Percentiles rank a stretch among this genome's conserved stretches.
These are phyloP conservation scores for Monilinia fructigena DNA, from an alignment of 2,329 filamentous ascomycete species.

Conservation along the genomic window DNA sequence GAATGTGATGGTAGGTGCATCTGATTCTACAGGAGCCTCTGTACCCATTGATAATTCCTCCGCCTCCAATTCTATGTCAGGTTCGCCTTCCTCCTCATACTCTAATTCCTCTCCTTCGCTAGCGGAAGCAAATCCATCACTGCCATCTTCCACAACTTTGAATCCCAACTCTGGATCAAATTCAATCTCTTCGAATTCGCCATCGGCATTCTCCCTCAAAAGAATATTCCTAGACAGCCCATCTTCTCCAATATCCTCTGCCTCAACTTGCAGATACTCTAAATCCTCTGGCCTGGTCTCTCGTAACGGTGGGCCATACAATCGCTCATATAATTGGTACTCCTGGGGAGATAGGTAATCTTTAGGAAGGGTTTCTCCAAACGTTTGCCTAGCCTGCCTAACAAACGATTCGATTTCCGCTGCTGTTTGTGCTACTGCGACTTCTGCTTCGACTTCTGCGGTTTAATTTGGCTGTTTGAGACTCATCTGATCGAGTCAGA, in stretches of 20 bases:
- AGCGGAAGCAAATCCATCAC: constrained; percentile 17
- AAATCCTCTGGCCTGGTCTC: constrained; percentile 60
- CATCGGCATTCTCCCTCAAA: constrained; percentile 55
- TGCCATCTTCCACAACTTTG: constrained; percentile 39
- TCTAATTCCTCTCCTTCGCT: constrained; percentile 1
- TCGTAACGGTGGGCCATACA: constrained; percentile 75
- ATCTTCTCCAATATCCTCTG: constrained; percentile 51
- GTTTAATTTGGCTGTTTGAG: background rate
- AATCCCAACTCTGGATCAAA: constrained; percentile 36
- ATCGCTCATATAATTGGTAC: constrained; percentile 70
- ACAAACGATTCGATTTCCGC: constrained; percentile 61
- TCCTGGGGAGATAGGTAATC: constrained; percentile 69
- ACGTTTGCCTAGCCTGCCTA: constrained; percentile 68
- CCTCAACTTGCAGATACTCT: constrained; percentile 41
- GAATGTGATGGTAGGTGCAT: constrained; percentile 28
- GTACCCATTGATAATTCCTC: constrained; percentile 35
- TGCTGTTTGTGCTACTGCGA: background rate
- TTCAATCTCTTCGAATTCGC: constrained; percentile 61
- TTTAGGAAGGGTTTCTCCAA: constrained; percentile 73
- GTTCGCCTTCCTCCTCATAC: constrained; percentile 7
- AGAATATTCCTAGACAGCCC: constrained; percentile 47
- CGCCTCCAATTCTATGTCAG: constrained; percentile 40
- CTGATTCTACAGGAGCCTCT: constrained; percentile 32
- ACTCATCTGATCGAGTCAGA: constrained; percentile 23
- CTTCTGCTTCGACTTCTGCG: background rate